Percentiles rank a stretch among this genome's conserved stretches.
Conservation (phyloP, 192 early-diverging fungal species). For the Linnemannia exigua region DNA sequence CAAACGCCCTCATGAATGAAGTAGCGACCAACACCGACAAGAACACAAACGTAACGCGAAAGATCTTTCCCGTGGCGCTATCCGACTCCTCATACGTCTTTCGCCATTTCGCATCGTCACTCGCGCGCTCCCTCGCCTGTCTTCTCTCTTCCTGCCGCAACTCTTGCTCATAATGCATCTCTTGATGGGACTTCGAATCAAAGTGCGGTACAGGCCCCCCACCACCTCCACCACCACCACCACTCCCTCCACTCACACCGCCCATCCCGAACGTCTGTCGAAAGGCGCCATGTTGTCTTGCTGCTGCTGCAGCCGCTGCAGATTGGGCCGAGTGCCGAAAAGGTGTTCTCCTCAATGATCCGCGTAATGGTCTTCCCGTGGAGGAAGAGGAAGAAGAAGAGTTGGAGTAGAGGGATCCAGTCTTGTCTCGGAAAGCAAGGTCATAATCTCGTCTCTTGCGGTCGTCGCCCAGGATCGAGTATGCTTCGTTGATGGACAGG, state of each 20-base stretch:
- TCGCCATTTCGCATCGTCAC: constrained; percentile 6
- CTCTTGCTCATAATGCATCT: constrained; percentile 55
- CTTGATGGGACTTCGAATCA: constrained; percentile 51
- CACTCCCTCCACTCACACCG: neutral
- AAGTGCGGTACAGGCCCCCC: constrained; percentile 25
- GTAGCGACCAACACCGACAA: constrained; percentile 12
- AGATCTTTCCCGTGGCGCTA: neutral
- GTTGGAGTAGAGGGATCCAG: constrained; percentile 19
- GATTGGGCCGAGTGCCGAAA: constrained; percentile 53
- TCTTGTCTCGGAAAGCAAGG: constrained; percentile 56
- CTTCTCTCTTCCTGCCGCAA: constrained; percentile 31
- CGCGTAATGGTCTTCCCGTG: constrained; percentile 16
- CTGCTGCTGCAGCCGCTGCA: constrained; percentile 37
- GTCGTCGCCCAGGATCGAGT: constrained; percentile 82
- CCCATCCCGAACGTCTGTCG: constrained; percentile 14
- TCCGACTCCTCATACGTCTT: constrained; percentile 33
- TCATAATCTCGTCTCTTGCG: constrained; percentile 85
- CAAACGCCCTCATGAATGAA: constrained; percentile 31
- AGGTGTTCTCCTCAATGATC: constrained; percentile 34
- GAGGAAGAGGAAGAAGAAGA: constrained; percentile 17
- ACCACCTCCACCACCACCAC: neutral
- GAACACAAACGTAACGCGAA: constrained; percentile 24
- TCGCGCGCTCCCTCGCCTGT: constrained; percentile 26
- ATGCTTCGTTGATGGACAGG: constrained; percentile 88
- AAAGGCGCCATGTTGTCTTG: constrained; percentile 21